Evolutionary conservation across 768 basidiomycete species (phyloP).

Genomic region (Exsudoporus frostii): DNA sequence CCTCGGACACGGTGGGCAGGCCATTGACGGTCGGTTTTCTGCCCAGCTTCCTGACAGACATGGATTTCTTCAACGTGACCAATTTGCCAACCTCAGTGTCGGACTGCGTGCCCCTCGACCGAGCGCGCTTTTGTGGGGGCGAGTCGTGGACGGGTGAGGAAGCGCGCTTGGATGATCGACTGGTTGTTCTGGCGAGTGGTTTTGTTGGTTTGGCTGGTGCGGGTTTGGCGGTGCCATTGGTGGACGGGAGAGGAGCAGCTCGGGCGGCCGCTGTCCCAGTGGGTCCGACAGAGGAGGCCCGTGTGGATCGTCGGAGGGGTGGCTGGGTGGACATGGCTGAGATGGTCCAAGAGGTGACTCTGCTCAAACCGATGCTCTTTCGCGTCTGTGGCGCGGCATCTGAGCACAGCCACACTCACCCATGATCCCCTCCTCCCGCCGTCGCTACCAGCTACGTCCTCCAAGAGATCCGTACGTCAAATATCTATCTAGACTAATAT

Average conservation of each 20-base stretch:
- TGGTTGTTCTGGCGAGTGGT: conserved; percentile 20
- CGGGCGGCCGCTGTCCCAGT: conserved; percentile 23
- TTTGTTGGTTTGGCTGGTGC: conserved; percentile 36
- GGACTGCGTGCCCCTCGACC: conserved; percentile 38
- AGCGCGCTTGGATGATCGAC: conserved; percentile 44
- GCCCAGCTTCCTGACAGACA: conserved; percentile 25
- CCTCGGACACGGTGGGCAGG: conserved; percentile 29
- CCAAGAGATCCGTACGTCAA: conserved; percentile 9
- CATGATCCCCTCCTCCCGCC: conserved; percentile 9
- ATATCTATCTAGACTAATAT: background rate
- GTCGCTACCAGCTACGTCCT: conserved; percentile 5
- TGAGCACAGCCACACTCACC: conserved; percentile 15
- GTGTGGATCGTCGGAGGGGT: conserved; percentile 50
- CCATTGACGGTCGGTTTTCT: conserved; percentile 32
- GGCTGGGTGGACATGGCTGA: conserved; percentile 29
- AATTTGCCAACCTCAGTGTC: conserved; percentile 40
- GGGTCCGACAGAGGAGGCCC: conserved; percentile 47
- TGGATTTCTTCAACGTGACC: conserved; percentile 23
- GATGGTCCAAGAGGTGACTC: background rate
- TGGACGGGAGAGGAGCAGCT: conserved; percentile 31
- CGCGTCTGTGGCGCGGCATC: conserved; percentile 24
- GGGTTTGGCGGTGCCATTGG: conserved; percentile 32
- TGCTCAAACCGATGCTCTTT: too few relatives aligned
- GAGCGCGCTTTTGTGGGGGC: conserved; percentile 45
- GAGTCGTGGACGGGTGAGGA: conserved; percentile 48